Base-by-base conservation (phyloP, 2,329 filamentous ascomycete species). In the Pestalotiopsis sp. region DNA sequence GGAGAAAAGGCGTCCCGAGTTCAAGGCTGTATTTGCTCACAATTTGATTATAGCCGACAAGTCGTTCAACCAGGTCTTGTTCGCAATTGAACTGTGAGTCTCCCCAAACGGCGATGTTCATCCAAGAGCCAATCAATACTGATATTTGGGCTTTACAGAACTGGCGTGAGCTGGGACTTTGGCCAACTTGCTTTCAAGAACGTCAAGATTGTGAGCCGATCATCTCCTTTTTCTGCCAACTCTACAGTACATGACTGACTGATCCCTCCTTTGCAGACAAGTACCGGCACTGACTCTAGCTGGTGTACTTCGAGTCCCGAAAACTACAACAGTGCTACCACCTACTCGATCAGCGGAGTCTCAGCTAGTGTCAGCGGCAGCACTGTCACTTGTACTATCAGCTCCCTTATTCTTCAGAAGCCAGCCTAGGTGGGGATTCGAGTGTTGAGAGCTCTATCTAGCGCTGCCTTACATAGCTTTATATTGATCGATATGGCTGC, bases 201-300 rank as follows among this genome's bases (percentile, higher is more conserved):
- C 61, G 78, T 90, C 69, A 84, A 83, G 66, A 86, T 87, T 4
- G 85, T 86, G 70, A 76, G 78, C 72, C 58, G 72, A 9, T 17
- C 27, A n/a, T 56, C 41, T n/a, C 25, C 13, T 7, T 52, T 3
- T 52, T 23, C 23, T 36, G 31, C 7, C 5, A 52, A 23, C 4
- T n/a, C 6, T 3, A 39, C 17, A 17, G 7, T 13, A 41, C 11
- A 31, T 63, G 38, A 66, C 68, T 72, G 41, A 72, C 68, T 65
- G 61, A 25, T 31, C 38, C 14, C 4, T 12, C 25, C 13, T 45
- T 13, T 52, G 6, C 17, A 73, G 75, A 76, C 73, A 36, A 76
- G 74, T 25, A 74, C 73, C 0, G 77, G 77, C 39, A 75, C 70
- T 1, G 74, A 76, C 68, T 75, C 77, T 12, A 75, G 76, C 56